Percentiles rank a stretch among this genome's conserved stretches.
Evolutionary conservation across 2,329 filamentous ascomycete genomes (phyloP).

Genomic region (Neopestalotiopsis sp.): DNA sequence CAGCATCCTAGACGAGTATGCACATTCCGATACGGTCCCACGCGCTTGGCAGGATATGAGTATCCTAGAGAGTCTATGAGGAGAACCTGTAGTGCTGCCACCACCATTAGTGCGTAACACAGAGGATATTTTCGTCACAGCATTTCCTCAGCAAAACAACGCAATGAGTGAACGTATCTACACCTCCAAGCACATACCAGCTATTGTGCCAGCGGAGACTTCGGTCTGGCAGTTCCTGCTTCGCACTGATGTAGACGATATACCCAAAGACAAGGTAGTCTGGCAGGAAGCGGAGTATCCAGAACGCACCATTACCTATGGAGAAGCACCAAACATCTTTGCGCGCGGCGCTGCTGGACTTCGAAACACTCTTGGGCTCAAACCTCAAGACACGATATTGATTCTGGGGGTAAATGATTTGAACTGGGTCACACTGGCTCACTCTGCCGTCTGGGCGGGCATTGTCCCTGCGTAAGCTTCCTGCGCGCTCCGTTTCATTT

Average conservation of each 20-base stretch:
- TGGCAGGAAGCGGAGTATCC: slow-evolving; percentile 30
- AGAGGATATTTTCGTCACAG: neutral
- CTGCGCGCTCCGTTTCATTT: neutral
- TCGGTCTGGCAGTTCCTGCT: slow-evolving; percentile 33
- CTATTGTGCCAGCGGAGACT: slow-evolving; percentile 20
- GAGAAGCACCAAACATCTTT: neutral
- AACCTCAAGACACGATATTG: slow-evolving; percentile 28
- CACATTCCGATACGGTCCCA: too few relatives aligned
- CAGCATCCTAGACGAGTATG: too few relatives aligned
- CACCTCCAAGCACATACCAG: neutral
- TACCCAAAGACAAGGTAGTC: slow-evolving; percentile 26
- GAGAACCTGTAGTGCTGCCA: too few relatives aligned
- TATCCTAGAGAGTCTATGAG: too few relatives aligned
- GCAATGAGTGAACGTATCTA: neutral
- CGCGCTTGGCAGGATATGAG: too few relatives aligned
- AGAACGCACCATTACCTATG: neutral
- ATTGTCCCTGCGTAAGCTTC: slow-evolving; percentile 27
- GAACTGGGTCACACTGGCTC: slow-evolving; percentile 27
- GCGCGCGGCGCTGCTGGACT: neutral
- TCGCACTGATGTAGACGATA: slow-evolving; percentile 31
- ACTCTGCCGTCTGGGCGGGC: slow-evolving; percentile 30
- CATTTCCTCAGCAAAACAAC: neutral
- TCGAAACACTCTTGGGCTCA: neutral
- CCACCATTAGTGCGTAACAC: too few relatives aligned
- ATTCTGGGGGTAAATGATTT: slow-evolving; percentile 30